Percentiles rank a stretch among this genome's conserved stretches.
phyloP scores from a whole-genome alignment of 805 yeast species.

The Lipomyces orientalis region DNA sequence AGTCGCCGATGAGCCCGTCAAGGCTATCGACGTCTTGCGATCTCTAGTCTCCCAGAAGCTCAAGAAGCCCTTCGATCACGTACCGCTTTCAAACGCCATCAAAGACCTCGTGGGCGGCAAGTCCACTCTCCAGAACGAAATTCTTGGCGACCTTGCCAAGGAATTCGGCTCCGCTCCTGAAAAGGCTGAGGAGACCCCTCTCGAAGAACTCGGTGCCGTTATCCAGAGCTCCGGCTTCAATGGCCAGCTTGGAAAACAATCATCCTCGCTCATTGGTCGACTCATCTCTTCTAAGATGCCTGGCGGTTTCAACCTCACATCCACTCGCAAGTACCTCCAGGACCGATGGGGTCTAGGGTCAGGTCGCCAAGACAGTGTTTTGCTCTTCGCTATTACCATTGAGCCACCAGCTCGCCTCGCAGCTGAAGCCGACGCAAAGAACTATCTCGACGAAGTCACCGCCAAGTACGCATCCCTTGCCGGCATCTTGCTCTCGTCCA shows the following conservation, averaged over 20 bases:
- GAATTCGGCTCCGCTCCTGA: constrained; percentile 98
- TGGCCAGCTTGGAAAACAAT: constrained; percentile 91
- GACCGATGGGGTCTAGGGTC: constrained; percentile 88
- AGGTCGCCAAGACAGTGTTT: constrained; percentile 91
- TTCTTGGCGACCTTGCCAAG: constrained; percentile 95
- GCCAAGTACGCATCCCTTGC: constrained; percentile 81
- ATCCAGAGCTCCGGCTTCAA: constrained; percentile 82
- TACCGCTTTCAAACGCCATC: constrained; percentile 88
- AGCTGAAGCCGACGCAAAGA: constrained; percentile 85
- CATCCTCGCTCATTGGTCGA: constrained; percentile 84
- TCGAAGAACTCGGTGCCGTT: constrained; percentile 89
- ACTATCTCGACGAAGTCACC: constrained; percentile 78
- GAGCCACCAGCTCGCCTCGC: constrained; percentile 91
- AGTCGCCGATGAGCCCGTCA: constrained; percentile 75
- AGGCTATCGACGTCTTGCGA: constrained; percentile 79
- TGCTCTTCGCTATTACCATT: constrained; percentile 77
- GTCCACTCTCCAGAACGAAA: constrained; percentile 97
- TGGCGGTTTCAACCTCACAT: constrained; percentile 93
- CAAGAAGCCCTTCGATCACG: constrained; percentile 82
- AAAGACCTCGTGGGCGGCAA: constrained; percentile 98
- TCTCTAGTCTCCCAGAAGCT: constrained; percentile 92
- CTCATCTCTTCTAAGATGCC: constrained; percentile 97
- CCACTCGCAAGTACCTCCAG: constrained; percentile 89
- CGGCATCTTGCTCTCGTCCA: constrained; percentile 78
- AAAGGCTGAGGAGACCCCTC: constrained; percentile 97